Percentiles rank a stretch among this genome's conserved stretches.
Conservation (phyloP, 495 filamentous ascomycete genomes). For the Podospora sp. region DNA sequence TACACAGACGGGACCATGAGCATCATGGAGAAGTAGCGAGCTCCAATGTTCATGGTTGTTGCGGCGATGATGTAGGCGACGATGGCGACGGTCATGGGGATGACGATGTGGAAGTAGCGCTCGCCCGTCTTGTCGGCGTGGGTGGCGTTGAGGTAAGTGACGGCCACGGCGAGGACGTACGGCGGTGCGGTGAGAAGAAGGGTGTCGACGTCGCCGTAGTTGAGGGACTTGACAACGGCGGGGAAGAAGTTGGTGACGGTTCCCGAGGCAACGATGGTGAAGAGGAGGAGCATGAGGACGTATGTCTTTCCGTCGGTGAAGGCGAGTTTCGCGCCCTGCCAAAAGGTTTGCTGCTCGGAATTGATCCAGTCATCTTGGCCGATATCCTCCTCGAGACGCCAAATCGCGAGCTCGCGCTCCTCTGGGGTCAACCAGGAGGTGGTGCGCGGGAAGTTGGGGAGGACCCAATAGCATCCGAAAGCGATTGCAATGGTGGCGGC, state of each 20-base stretch:
- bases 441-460: constrained; percentile 81
- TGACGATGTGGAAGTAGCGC: constrained; percentile 73
- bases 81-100: constrained; percentile 70
- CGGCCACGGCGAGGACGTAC: constrained; percentile 71
- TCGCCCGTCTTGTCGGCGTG: constrained; percentile 80
- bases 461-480: constrained; percentile 57
- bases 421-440: constrained; percentile 72
- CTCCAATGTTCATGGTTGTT: constrained; percentile 61
- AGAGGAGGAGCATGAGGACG: constrained; percentile 67
- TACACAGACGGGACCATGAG: constrained; percentile 72
- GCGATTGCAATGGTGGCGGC: constrained; percentile 53
- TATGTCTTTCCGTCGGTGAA: constrained; percentile 73
- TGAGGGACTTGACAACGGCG: constrained; percentile 75
- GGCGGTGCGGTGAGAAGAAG: constrained; percentile 78
- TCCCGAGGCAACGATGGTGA: constrained; percentile 70
- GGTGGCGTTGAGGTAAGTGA: constrained; percentile 71
- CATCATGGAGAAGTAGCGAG: constrained; percentile 82
- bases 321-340: constrained; percentile 70
- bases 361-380: constrained; percentile 75
- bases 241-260: constrained; percentile 91
- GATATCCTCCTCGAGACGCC: constrained; percentile 76
- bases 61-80: constrained; percentile 76
- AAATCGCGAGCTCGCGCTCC: constrained; percentile 67
- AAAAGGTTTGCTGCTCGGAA: constrained; percentile 63
- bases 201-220: constrained; percentile 62